Conservation (phyloP, 768 basidiomycete genomes). For the Leccinum olivaceopallidum region DNA sequence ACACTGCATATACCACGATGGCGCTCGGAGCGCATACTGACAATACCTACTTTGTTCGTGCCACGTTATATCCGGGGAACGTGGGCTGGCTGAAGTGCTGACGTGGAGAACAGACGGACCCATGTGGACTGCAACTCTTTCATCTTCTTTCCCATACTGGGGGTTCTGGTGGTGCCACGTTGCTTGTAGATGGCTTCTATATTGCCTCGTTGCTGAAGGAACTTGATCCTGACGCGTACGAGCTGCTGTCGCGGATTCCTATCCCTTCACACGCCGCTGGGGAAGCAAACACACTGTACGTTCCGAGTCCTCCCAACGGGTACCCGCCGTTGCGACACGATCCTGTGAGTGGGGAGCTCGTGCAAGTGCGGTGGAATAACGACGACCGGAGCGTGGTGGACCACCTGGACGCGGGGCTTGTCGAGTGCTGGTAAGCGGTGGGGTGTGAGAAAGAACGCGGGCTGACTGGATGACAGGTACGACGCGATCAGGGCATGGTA, state of each 20-base stretch:
- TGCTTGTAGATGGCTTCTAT: constrained; percentile 97
- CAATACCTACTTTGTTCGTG: constrained; percentile 52
- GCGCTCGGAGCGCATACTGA: constrained; percentile 86
- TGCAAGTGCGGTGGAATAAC: constrained; percentile 91
- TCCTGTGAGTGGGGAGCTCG: constrained; percentile 53
- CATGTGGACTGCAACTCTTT: constrained; percentile 94
- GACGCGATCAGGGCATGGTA: constrained; percentile 82
- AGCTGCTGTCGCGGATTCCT: constrained; percentile 61
- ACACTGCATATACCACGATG: constrained; percentile 91
- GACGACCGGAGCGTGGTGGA: constrained; percentile 87
- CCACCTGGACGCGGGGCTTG: constrained; percentile 51
- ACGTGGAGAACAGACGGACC: constrained; percentile 65
- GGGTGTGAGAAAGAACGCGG: background rate
- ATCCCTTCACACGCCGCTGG: constrained; percentile 91
- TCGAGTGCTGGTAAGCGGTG: constrained; percentile 68
- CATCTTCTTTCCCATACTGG: constrained; percentile 85
- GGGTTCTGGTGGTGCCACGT: constrained; percentile 81
- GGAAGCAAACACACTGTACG: constrained; percentile 57
- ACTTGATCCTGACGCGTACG: constrained; percentile 70
- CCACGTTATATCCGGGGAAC: background rate
- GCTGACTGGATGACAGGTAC: constrained; percentile 50
- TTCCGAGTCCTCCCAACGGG: constrained; percentile 54
- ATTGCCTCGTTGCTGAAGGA: constrained; percentile 78
- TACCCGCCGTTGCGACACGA: constrained; percentile 79
- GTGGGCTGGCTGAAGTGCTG: constrained; percentile 14